These are phyloP conservation scores for Penicillium italicum DNA, from an alignment of 2,329 filamentous ascomycete species.

Conservation along the genomic window DNA sequence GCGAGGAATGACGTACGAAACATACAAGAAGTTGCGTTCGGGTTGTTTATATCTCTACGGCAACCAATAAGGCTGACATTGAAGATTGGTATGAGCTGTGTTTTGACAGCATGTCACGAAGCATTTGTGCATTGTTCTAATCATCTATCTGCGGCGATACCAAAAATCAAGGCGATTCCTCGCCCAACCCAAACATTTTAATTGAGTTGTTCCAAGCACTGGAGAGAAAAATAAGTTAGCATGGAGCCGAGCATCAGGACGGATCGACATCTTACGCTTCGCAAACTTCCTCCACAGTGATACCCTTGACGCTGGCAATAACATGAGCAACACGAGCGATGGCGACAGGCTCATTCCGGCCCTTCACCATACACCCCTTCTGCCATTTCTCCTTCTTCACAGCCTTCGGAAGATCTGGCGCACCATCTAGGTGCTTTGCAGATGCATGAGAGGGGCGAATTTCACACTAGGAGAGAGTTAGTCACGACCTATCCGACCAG, in stretches of 20 bases:
- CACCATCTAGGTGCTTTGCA: constrained; percentile 66
- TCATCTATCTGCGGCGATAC: background rate
- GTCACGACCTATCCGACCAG: background rate
- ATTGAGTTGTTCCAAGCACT: constrained; percentile 77
- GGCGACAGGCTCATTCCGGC: constrained; percentile 85
- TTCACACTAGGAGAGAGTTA: constrained; percentile 61
- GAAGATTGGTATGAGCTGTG: background rate
- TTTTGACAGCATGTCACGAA: background rate
- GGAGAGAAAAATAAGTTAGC: constrained; percentile 20
- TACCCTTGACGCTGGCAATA: constrained; percentile 78
- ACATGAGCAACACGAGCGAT: constrained; percentile 86
- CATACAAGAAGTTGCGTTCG: background rate
- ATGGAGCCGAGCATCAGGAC: background rate
- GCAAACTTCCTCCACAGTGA: constrained; percentile 75
- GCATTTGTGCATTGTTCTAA: background rate
- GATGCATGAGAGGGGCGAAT: constrained; percentile 85
- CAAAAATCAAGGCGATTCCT: constrained; percentile 24
- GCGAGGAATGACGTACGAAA: background rate
- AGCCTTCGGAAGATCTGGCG: constrained; percentile 69
- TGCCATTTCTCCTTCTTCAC: constrained; percentile 97
- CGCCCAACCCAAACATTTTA: constrained; percentile 70
- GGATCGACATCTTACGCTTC: constrained; percentile 58
- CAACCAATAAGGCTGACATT: background rate
- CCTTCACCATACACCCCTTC: constrained; percentile 85
- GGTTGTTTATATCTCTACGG: background rate